Evolutionary conservation across 345 rosid species (phyloP), one percentile per base, ranked within the genome.

Genomic region (Pugionium dolabratum): DNA sequence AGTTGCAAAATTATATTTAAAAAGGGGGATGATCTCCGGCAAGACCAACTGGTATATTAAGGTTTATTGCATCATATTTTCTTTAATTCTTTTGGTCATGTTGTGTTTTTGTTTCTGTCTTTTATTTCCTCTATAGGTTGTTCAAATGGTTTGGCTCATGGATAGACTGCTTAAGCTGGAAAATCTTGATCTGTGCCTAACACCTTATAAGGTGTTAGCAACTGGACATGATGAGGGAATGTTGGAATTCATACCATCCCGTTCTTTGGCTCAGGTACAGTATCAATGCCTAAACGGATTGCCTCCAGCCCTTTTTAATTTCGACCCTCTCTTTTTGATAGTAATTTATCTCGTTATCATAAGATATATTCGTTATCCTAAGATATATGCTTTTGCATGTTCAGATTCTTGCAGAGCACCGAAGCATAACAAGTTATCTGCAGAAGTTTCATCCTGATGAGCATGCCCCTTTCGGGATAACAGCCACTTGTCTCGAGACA

Each of bases 71-170:
- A 39, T 54, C 52, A 54, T n/a, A 53, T 8, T 8, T 3, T 53
- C 4, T n/a, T 1, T 62, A 25, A 27, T 31, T 39, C n/a, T 32
- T 52, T 28, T 40, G 9, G 50, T 44, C 59, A 34, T 29, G 47
- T 30, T 53, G 32, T 65, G 44, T 27, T 8, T 31, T 5, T 33
- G 0, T 7, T 4, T 42, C 18, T 18, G 18, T 18, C 11, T 47
- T 0, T 27, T 10, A 29, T 7, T 29, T 53, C 9, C 52, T 59
- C 36, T 0, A 6, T 74, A 94, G 97, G 97, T 94, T 79, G 86
- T 94, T 62, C 99, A 90, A 85, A 90, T 94, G 97, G 99, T 94
- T 33, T 94, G 91, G 65, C 96, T 94, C 48, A 90, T 94, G 99
- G 99, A 94, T 84, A 87, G 99, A 51, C 78, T 90, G 68, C 95